Evolutionary conservation across 2,329 filamentous ascomycete genomes (phyloP).

Genomic region (Thermothelomyces thermophilus): DNA sequence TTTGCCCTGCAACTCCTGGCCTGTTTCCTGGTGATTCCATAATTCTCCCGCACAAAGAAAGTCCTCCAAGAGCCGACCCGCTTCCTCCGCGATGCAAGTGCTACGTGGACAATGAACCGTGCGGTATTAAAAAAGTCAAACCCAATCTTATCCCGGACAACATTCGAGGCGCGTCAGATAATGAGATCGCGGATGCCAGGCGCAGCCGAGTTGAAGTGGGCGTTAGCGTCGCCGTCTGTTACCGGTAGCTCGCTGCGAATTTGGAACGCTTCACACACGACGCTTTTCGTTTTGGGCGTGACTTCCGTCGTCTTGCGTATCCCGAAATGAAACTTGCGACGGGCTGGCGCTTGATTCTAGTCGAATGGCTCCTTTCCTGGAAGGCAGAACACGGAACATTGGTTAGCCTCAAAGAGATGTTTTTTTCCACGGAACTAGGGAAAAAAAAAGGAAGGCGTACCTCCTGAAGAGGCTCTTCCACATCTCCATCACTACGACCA

Average conservation of each 20-base stretch:
- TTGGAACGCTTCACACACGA: neutral
- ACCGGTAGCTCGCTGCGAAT: neutral
- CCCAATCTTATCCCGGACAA: neutral
- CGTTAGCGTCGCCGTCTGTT: neutral
- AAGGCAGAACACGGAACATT: neutral
- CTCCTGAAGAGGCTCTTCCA: slow-evolving; percentile 19
- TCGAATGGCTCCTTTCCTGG: slow-evolving; percentile 14
- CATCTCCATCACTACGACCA: slow-evolving; percentile 28
- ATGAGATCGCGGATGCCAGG: neutral
- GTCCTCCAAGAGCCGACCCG: neutral
- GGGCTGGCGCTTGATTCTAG: slow-evolving; percentile 12
- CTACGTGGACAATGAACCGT: neutral
- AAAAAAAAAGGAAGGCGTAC: slow-evolving; percentile 12
- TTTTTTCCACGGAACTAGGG: no score
- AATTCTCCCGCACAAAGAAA: neutral
- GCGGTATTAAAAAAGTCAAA: neutral
- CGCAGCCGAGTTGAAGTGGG: neutral
- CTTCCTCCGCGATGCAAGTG: neutral
- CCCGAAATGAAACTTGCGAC: neutral
- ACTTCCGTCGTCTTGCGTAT: neutral
- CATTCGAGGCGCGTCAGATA: neutral
- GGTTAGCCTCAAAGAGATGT: neutral
- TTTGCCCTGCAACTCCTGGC: no score
- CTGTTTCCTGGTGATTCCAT: neutral
- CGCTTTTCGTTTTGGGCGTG: slow-evolving; percentile 1